Base-by-base conservation (phyloP, 306 rosid genomes). In the Rosa persica region DNA sequence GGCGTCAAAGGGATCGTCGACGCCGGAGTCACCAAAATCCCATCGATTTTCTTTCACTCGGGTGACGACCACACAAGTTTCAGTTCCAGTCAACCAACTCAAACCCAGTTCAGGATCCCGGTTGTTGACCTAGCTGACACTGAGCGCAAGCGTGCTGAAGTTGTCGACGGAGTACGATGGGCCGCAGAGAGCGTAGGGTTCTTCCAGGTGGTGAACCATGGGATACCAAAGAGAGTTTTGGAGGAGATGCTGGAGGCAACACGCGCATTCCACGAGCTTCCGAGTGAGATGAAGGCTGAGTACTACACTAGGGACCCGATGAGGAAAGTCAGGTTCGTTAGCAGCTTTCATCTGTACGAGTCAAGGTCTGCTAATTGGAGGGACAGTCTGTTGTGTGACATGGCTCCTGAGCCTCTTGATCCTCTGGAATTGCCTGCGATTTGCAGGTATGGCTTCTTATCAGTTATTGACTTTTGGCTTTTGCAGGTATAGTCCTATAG, bases 121-220 rank as follows among this genome's bases (percentile, higher is more conserved):
- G 48, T 74, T 8, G 47, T 81, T 64, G 86, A 87, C 39, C 79
- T 87, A 11, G 16, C 47, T 65, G 48, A 46, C n/a, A 25, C 5
- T 23, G n/a, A 9, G 12, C 2, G 17, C n/a, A 55, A 47, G 25
- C 55, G 58, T 69, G 64, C 76, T 6, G 79, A n/a, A 10, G 12
- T 52, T 0, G 74, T 88, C 0, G 68, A 80, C 15, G 34, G 55
- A 25, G 75, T 85, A 70, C 76, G 83, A 27, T 7, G 1, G 11
- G 86, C 86, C 0, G 83, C 85, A 0, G 88, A 77, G 64, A 69
- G 69, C 2, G 62, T 77, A 12, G 91, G 88, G 3, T 81, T 88
- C 70, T 88, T 88, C 30, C 88, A 83, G 72, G 85, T 86, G 72
- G 85, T 86, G 76, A 88, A 88, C 67, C 89, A 88, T n/a, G 89